Evolutionary conservation across 2,329 filamentous ascomycete genomes (phyloP).

Genomic region (Purpureocillium takamizusanense): DNA sequence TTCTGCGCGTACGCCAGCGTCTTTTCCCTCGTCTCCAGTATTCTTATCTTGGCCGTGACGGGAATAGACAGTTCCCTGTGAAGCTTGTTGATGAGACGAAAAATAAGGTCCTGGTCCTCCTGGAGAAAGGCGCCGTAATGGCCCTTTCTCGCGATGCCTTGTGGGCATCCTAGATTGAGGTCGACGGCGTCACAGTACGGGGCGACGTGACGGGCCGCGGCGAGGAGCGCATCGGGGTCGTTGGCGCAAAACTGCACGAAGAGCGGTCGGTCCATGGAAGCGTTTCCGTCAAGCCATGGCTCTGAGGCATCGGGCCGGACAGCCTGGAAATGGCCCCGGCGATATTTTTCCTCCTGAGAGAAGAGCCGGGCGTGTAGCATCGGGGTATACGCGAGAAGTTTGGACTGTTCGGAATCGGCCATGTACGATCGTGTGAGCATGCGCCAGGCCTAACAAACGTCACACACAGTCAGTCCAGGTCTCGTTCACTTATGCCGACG

Average conservation of each 20-base stretch:
- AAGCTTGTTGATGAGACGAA: constrained; percentile 72
- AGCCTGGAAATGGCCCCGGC: constrained; percentile 73
- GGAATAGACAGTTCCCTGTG: constrained; percentile 72
- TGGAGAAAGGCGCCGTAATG: constrained; percentile 93
- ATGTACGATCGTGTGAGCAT: constrained; percentile 93
- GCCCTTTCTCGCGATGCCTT: constrained; percentile 85
- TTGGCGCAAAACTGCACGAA: constrained; percentile 97
- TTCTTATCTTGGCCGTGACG: constrained; percentile 89
- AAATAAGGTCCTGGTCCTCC: constrained; percentile 80
- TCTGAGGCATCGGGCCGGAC: constrained; percentile 26
- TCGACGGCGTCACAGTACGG: constrained; percentile 94
- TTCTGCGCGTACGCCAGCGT: constrained; percentile 85
- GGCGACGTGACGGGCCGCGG: constrained; percentile 67
- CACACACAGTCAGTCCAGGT: neutral
- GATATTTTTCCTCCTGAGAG: constrained; percentile 65
- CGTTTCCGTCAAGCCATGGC: constrained; percentile 77
- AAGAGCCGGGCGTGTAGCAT: constrained; percentile 96
- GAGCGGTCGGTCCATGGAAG: constrained; percentile 72
- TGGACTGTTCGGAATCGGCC: constrained; percentile 50
- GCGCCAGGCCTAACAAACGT: constrained; percentile 71
- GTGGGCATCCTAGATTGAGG: constrained; percentile 89
- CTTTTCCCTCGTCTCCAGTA: constrained; percentile 77
- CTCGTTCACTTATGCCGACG: too few relatives aligned
- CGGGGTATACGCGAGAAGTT: constrained; percentile 80
- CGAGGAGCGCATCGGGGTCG: constrained; percentile 69